Evolutionary conservation across 208 protist species (phyloP), one percentile per base, ranked within the genome.

Genomic region (Wallacemonas sp.): DNA sequence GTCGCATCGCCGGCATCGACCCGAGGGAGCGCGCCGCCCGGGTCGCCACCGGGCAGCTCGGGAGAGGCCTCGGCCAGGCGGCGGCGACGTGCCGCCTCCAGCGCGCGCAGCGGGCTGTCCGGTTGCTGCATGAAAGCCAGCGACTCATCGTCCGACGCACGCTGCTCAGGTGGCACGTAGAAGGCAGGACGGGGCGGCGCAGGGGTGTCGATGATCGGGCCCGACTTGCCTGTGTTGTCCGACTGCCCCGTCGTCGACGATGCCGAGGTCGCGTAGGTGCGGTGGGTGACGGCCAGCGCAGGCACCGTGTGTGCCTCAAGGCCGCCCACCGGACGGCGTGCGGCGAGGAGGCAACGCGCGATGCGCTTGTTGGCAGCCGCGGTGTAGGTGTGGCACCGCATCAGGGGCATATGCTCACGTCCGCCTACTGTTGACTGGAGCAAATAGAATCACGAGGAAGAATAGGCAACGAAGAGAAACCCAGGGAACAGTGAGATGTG

Each of bases 151-250:
- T 67, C 48, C 0, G 79, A 50, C 52, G 81, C 70, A 20, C 91
- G 85, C 74, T 91, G 45, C 57, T 80, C 79, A 0, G 86, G 86
- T 8, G 91, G 87, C 5, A 92, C 77, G 69, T 96, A 96, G 44
- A 67, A 76, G 12, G 82, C 77, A 1, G 90, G 85, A 0, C 78
- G 79, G 0, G 90, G 90, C 14, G 85, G 84, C 22, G 49, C 59
- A 3, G 83, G 79, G 1, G 62, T 74, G 46, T 87, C 79, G 16
- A 74, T 70, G 38, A 79, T 74, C 2, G 45, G 54, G 1, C 39
- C 52, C 5, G 52, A 33, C 32, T 59, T 59, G 52, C 52, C 52
- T n/a, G 52, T 59, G 52, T 59, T 59, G 31, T 59, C 52, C 4
- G 5, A 5, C 3, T 10, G 52, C 20, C 5, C 32, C n/a, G 52